Evolutionary conservation across 495 filamentous ascomycete genomes (phyloP).

Genomic region (Entonaema liquescens): DNA sequence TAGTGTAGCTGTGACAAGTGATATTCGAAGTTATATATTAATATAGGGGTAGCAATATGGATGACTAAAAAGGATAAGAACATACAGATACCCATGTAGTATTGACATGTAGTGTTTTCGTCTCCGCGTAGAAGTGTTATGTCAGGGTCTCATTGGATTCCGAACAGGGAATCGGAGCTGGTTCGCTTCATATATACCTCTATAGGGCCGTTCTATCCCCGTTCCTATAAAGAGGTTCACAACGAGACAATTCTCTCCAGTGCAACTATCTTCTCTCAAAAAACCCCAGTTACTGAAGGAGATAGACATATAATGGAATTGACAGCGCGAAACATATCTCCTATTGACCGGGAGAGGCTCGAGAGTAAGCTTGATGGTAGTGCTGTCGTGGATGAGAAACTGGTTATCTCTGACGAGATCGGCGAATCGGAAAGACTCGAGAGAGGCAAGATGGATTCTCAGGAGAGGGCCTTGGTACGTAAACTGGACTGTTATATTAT

Average conservation of each 20-base stretch:
- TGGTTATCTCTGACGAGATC: not conserved
- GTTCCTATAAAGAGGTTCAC: not conserved
- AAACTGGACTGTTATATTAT: conserved; percentile 61
- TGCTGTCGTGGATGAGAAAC: not conserved
- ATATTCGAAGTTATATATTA: too few relatives aligned
- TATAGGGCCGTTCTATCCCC: not conserved
- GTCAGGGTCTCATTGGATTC: conserved; percentile 10
- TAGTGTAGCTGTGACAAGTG: too few relatives aligned
- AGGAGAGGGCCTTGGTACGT: conserved; percentile 55
- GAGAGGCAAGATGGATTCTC: conserved; percentile 49
- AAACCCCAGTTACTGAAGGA: not conserved
- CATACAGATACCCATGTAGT: not conserved
- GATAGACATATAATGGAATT: conserved; percentile 10
- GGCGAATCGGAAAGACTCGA: not conserved
- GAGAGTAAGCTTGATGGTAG: not conserved
- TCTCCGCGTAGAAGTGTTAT: conserved; percentile 6
- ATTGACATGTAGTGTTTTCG: not conserved
- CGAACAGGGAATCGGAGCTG: conserved; percentile 16
- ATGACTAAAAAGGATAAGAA: conserved; percentile 12
- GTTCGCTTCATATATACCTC: not conserved
- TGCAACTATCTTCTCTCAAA: not conserved
- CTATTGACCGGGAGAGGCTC: not conserved
- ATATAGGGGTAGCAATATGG: not conserved
- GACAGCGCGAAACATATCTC: not conserved
- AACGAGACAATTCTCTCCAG: not conserved